Evolutionary conservation across 345 rosid genomes (phyloP).

Genomic region (Odontarrhena argentea): DNA sequence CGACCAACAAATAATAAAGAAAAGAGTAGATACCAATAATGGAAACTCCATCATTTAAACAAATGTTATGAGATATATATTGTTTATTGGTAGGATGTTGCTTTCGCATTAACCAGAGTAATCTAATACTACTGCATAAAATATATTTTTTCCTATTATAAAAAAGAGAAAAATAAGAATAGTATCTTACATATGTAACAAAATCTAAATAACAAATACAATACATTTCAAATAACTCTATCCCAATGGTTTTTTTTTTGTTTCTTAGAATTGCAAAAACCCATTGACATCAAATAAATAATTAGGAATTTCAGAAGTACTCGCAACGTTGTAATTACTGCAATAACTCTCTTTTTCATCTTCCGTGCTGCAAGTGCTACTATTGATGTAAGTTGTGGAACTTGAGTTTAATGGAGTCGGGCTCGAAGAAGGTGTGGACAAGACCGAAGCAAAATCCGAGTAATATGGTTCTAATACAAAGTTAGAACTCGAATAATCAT

Average conservation of each 20-base stretch:
- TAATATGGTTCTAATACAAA: conserved; percentile 41
- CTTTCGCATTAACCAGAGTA: conserved; percentile 27
- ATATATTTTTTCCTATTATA: not conserved
- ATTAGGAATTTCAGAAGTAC: conserved; percentile 46
- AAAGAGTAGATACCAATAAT: conserved; percentile 36
- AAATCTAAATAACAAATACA: conserved; percentile 8
- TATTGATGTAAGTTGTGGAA: conserved; percentile 42
- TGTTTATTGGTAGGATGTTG: conserved; percentile 29
- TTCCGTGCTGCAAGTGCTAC: conserved; percentile 52
- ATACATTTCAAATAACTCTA: conserved; percentile 17
- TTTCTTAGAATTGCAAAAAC: conserved; percentile 44
- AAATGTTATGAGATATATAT: conserved; percentile 13
- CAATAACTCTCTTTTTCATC: conserved; percentile 67
- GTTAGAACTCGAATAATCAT: conserved; percentile 31
- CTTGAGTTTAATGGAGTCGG: conserved; percentile 65
- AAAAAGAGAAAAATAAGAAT: not conserved
- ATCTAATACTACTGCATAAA: not conserved
- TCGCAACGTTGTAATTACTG: conserved; percentile 34
- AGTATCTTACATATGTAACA: conserved; percentile 29
- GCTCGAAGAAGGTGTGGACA: conserved; percentile 55
- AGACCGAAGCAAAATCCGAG: conserved; percentile 45
- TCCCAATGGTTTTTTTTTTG: conserved; percentile 25
- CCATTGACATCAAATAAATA: conserved; percentile 49
- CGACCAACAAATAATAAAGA: conserved; percentile 27
- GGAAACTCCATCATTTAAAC: conserved; percentile 38